Evolutionary conservation across 2,329 filamentous ascomycete genomes (phyloP).

Genomic region (Pestalotiopsis sp.): DNA sequence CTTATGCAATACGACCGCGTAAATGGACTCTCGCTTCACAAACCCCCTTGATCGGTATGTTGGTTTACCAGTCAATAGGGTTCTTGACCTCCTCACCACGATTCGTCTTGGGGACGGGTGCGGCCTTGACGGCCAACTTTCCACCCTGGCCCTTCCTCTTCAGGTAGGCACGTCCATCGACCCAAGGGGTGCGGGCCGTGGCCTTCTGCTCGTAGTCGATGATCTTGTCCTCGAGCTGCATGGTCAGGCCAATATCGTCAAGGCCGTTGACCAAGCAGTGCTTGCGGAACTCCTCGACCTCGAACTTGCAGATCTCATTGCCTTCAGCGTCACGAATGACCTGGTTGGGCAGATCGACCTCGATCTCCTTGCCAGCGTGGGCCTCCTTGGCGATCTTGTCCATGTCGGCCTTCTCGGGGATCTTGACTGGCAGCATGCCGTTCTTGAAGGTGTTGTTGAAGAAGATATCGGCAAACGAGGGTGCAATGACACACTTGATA

Average conservation of each 20-base stretch:
- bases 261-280: slow-evolving; percentile 93
- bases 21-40: not conserved
- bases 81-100: slow-evolving; percentile 81
- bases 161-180: slow-evolving; percentile 86
- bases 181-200: slow-evolving; percentile 81
- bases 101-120: slow-evolving; percentile 85
- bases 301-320: slow-evolving; percentile 75
- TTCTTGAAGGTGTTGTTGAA: slow-evolving; percentile 99
- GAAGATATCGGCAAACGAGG: slow-evolving; percentile 85
- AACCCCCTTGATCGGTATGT: not conserved
- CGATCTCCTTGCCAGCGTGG: slow-evolving; percentile 77
- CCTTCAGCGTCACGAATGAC: slow-evolving; percentile 77
- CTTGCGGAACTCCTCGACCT: slow-evolving; percentile 91
- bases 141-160: slow-evolving; percentile 58
- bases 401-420: slow-evolving; percentile 68
- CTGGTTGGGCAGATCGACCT: slow-evolving; percentile 87
- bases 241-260: slow-evolving; percentile 93
- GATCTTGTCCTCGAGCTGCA: slow-evolving; percentile 92
- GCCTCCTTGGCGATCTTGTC: slow-evolving; percentile 77
- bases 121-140: slow-evolving; percentile 59
- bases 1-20: not conserved
- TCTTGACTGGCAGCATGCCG: slow-evolving; percentile 89
- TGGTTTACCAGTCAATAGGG: slow-evolving; percentile 79
- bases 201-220: slow-evolving; percentile 78
- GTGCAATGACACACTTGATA: slow-evolving; percentile 90